Percentiles rank a stretch among this genome's conserved stretches.
Evolutionary conservation across 139 green algal genomes (phyloP).

Genomic region (Klebsormidium nitens): DNA sequence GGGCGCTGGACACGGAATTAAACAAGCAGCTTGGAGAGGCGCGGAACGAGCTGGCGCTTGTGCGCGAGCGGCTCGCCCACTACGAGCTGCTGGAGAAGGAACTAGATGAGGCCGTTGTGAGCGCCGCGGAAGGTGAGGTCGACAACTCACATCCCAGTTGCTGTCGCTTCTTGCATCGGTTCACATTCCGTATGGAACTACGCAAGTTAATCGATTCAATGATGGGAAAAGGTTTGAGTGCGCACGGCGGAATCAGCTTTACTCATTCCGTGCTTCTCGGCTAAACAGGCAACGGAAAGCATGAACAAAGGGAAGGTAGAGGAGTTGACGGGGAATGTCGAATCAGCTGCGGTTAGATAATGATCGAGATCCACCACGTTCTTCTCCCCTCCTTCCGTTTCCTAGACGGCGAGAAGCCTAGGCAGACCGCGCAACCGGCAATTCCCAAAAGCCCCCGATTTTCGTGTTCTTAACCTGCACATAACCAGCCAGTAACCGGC

Average conservation of each 20-base stretch:
- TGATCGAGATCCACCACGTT: neutral
- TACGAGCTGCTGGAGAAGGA: conserved; percentile 6
- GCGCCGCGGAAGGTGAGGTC: neutral
- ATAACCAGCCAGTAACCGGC: neutral
- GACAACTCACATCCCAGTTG: neutral
- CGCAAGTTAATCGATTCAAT: neutral
- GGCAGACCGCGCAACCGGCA: neutral
- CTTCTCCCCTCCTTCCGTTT: neutral
- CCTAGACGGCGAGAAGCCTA: neutral
- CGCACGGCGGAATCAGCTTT: neutral
- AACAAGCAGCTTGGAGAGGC: neutral
- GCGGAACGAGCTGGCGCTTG: neutral
- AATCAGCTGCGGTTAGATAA: neutral
- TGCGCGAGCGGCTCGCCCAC: neutral
- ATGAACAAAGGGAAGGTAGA: no score
- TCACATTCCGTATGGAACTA: neutral
- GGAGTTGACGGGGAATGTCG: no score
- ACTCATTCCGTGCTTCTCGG: no score
- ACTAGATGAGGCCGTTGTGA: conserved; percentile 7
- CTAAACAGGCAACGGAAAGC: no score
- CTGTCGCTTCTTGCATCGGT: neutral
- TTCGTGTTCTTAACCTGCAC: neutral
- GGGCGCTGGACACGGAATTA: neutral
- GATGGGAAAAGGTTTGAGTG: neutral
- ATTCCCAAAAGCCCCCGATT: neutral